These are phyloP conservation scores for Rhizodiscina lignyota DNA, from an alignment of 495 filamentous ascomycete species.

Conservation along the genomic window DNA sequence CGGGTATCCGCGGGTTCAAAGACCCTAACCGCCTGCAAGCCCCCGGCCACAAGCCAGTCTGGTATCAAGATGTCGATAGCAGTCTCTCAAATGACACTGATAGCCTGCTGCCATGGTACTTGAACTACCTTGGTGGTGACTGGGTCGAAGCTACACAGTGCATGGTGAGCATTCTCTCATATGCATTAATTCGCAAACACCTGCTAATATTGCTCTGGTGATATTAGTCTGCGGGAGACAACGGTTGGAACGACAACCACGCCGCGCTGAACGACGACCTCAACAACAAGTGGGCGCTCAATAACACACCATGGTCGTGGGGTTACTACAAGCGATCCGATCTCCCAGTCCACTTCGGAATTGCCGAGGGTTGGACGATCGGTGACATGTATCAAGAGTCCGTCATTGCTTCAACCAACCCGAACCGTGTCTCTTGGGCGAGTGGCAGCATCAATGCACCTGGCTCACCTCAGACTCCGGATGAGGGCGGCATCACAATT, in stretches of 20 bases:
- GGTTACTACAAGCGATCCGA: conserved; percentile 31
- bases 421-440: conserved; percentile 37
- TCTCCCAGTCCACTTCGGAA: conserved; percentile 35
- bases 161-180: too few relatives aligned
- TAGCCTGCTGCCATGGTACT: conserved; percentile 39
- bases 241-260: conserved; percentile 35
- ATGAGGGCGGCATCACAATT: conserved; percentile 33
- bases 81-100: too few relatives aligned
- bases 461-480: conserved; percentile 26
- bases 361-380: conserved; percentile 36
- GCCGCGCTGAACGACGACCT: conserved; percentile 29
- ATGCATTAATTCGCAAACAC: too few relatives aligned
- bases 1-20: too few relatives aligned
- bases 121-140: conserved; percentile 31
- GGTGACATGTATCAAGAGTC: conserved; percentile 43
- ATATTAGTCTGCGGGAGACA: conserved; percentile 31
- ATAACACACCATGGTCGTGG: conserved; percentile 38
- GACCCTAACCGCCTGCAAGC: too few relatives aligned
- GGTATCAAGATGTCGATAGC: too few relatives aligned
- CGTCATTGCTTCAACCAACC: conserved; percentile 35
- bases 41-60: too few relatives aligned
- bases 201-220: too few relatives aligned
- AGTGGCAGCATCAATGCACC: conserved; percentile 36
- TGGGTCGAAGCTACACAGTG: conserved; percentile 35
- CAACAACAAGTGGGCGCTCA: conserved; percentile 35